Evolutionary conservation across 139 green algal genomes (phyloP).

Genomic region (Pycnococcus provasolii): DNA sequence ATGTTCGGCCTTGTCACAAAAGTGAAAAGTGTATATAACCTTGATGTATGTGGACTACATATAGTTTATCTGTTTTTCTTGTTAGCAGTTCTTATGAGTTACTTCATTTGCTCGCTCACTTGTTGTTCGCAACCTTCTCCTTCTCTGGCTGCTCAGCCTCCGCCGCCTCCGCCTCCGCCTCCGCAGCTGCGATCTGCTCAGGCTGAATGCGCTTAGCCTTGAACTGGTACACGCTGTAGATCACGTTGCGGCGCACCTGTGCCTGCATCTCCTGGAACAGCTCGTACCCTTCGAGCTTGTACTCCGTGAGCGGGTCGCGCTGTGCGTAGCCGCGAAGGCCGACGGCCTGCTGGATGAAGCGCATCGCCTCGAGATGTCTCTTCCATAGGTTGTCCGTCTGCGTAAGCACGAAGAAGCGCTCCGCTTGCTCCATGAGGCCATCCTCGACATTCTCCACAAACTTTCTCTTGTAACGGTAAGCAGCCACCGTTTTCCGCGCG

Average conservation of each 20-base stretch:
- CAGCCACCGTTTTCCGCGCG: not conserved
- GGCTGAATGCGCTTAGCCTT: conserved; percentile 4
- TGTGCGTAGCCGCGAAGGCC: conserved; percentile 76
- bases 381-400: conserved; percentile 97
- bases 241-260: conserved; percentile 88
- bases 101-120: no score
- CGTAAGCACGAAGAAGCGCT: conserved; percentile 88
- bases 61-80: no score
- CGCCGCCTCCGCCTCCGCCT: not conserved
- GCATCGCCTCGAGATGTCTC: conserved; percentile 92
- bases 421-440: conserved; percentile 70
- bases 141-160: no score
- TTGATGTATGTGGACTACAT: no score
- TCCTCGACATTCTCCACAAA: conserved; percentile 62
- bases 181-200: not conserved
- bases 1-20: no score
- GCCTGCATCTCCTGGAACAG: conserved; percentile 78
- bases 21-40: no score
- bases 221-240: conserved; percentile 94
- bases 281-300: conserved; percentile 95
- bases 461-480: conserved; percentile 24
- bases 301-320: conserved; percentile 92
- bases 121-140: no score
- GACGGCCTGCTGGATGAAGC: conserved; percentile 95
- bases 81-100: no score